A percentile compares a stretch with the other conserved stretches of the same genome.
Evolutionary conservation across 2,329 filamentous ascomycete species (phyloP).

Genomic region (Nemania sp.): DNA sequence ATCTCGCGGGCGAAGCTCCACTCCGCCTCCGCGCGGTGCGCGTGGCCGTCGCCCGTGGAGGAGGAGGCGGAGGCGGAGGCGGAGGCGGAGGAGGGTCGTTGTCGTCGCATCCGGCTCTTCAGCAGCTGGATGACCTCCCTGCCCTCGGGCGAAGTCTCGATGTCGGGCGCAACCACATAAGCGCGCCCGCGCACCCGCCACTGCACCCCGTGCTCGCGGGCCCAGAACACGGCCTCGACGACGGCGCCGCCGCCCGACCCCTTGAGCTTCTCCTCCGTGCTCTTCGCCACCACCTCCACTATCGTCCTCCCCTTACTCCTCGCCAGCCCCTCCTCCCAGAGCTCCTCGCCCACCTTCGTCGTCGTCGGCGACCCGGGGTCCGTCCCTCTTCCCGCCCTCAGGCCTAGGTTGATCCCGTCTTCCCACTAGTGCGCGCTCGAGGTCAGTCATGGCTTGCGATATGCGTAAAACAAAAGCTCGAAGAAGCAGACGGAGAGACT

Average conservation of each 20-base stretch:
- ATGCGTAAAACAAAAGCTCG: not conserved
- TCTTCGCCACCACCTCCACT: constrained; percentile 33
- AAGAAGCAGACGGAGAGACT: not conserved
- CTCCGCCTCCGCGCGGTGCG: constrained; percentile 47
- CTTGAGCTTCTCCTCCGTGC: constrained; percentile 46
- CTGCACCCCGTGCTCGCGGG: constrained; percentile 70
- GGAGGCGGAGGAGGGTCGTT: not conserved
- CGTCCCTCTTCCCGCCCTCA: constrained; percentile 3
- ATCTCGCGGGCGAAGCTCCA: constrained; percentile 85
- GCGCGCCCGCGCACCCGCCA: constrained; percentile 82
- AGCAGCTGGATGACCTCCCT: constrained; percentile 64
- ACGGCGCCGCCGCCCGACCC: constrained; percentile 67
- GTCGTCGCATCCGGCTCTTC: constrained; percentile 62
- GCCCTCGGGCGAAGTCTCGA: constrained; percentile 55
- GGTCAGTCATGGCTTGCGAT: not conserved
- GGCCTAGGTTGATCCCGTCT: constrained; percentile 36
- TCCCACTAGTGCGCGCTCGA: constrained; percentile 32
- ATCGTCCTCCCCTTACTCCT: constrained; percentile 37
- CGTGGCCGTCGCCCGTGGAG: not conserved
- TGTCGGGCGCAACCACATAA: constrained; percentile 73
- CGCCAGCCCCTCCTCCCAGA: constrained; percentile 25
- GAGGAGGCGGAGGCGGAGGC: too few species aligned
- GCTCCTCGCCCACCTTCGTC: constrained; percentile 43
- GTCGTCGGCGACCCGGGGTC: constrained; percentile 45
- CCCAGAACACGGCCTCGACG: constrained; percentile 77